Evolutionary conservation across 495 filamentous ascomycete genomes (phyloP).

Genomic region (Aspergillus bridgeri): DNA sequence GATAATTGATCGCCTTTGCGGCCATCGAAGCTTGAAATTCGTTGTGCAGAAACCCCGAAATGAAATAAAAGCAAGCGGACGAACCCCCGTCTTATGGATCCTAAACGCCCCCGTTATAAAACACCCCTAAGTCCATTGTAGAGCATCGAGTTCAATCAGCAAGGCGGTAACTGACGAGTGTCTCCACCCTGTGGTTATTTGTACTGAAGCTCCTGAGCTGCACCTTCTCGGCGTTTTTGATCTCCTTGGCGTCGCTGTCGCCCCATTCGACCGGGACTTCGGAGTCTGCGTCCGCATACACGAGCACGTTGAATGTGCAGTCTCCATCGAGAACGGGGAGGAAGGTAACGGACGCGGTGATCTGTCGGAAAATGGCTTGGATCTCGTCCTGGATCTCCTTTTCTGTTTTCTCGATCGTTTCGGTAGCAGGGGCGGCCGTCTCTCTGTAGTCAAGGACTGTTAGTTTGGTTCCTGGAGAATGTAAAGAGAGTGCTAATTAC

Average conservation of each 20-base stretch:
- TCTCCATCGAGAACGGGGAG: slow-evolving; percentile 86
- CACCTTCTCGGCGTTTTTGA: slow-evolving; percentile 92
- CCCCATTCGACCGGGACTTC: slow-evolving; percentile 99
- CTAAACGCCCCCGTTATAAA: slow-evolving; percentile 31
- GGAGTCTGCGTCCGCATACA: slow-evolving; percentile 94
- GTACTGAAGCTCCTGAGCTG: slow-evolving; percentile 95
- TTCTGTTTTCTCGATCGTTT: slow-evolving; percentile 71
- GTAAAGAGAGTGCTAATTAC: slow-evolving; percentile 31
- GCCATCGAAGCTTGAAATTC: neutral
- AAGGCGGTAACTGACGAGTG: slow-evolving; percentile 82
- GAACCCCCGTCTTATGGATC: slow-evolving; percentile 15
- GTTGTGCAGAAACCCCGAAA: slow-evolving; percentile 4
- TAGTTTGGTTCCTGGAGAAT: neutral
- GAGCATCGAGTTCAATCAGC: slow-evolving; percentile 30
- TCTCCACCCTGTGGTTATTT: slow-evolving; percentile 87
- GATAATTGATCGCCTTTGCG: neutral
- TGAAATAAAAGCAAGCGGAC: slow-evolving; percentile 7
- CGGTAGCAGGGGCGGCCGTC: slow-evolving; percentile 9
- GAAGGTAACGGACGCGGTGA: slow-evolving; percentile 96
- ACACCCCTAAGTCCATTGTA: slow-evolving; percentile 24
- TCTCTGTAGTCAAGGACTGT: neutral
- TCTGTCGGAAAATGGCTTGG: slow-evolving; percentile 92
- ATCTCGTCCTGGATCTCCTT: slow-evolving; percentile 94
- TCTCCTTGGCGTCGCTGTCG: slow-evolving; percentile 97
- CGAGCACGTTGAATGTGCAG: slow-evolving; percentile 97